Evolutionary conservation across 371 early-diverging fungal genomes (phyloP).

Genomic region (Lichtheimia corymbifera): DNA sequence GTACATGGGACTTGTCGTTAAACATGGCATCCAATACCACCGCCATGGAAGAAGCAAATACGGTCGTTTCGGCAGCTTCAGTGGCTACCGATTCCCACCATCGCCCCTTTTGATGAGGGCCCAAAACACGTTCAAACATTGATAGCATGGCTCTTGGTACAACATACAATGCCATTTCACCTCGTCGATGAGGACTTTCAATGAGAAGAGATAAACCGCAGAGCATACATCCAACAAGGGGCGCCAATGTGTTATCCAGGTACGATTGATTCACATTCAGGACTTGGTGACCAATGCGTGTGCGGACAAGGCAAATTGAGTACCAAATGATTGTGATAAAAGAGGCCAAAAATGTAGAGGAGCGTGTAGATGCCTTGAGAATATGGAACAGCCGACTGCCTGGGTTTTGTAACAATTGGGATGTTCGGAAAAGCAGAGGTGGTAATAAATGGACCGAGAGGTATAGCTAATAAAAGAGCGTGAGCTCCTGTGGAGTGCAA

Average conservation of each 20-base stretch:
- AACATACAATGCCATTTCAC: slow-evolving; percentile 69
- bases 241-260: slow-evolving; percentile 51
- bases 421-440: slow-evolving; percentile 54
- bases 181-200: slow-evolving; percentile 59
- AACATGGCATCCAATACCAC: slow-evolving; percentile 44
- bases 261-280: slow-evolving; percentile 31
- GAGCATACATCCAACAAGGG: slow-evolving; percentile 56
- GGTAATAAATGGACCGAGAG: slow-evolving; percentile 63
- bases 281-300: slow-evolving; percentile 50
- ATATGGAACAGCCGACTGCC: slow-evolving; percentile 36
- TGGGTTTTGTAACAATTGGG: slow-evolving; percentile 37
- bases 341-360: slow-evolving; percentile 63
- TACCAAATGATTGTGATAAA: slow-evolving; percentile 65
- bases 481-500: too few species aligned
- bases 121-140: slow-evolving; percentile 51
- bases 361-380: slow-evolving; percentile 49
- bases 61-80: slow-evolving; percentile 32
- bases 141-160: slow-evolving; percentile 59
- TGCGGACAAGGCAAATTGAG: slow-evolving; percentile 57
- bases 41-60: slow-evolving; percentile 44
- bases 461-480: slow-evolving; percentile 43
- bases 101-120: slow-evolving; percentile 35
- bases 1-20: slow-evolving; percentile 46
- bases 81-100: slow-evolving; percentile 38
- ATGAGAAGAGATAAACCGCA: slow-evolving; percentile 63